A percentile compares a stretch with the other conserved stretches of the same genome.
These are phyloP conservation scores for Pythium monospermum DNA, from an alignment of 352 stramenopile species.

Conservation along the genomic window DNA sequence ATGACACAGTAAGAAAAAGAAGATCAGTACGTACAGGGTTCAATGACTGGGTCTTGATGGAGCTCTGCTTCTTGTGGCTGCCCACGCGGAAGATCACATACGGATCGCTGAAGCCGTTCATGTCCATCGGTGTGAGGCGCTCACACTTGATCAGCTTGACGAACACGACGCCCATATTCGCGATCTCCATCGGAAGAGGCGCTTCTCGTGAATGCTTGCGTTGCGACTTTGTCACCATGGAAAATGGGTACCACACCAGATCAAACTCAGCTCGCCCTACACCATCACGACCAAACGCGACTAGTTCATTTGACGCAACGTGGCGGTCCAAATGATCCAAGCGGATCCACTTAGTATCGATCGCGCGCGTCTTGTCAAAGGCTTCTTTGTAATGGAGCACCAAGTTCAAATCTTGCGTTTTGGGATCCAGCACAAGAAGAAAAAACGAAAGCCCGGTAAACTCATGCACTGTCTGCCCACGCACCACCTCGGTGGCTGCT, in stretches of 20 bases:
- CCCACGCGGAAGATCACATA: constrained; percentile 43
- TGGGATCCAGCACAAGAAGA: constrained; percentile 33
- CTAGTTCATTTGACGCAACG: constrained; percentile 25
- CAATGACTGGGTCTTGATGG: constrained; percentile 31
- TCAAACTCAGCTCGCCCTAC: constrained; percentile 36
- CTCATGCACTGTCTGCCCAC: constrained; percentile 22
- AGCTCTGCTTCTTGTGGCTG: constrained; percentile 30
- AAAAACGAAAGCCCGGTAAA: constrained; percentile 25
- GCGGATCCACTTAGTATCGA: constrained; percentile 46
- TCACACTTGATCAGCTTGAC: constrained; percentile 40
- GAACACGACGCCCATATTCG: constrained; percentile 36
- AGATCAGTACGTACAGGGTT: constrained; percentile 39
- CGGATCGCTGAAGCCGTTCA: constrained; percentile 37
- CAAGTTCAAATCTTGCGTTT: constrained; percentile 38
- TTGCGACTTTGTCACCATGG: constrained; percentile 18
- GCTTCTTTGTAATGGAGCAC: constrained; percentile 37
- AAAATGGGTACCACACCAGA: constrained; percentile 38
- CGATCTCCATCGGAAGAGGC: constrained; percentile 30
- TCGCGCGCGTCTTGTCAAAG: constrained; percentile 22
- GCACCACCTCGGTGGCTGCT: constrained; percentile 21
- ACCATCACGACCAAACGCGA: constrained; percentile 32
- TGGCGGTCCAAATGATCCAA: constrained; percentile 32
- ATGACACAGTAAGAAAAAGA: neutral
- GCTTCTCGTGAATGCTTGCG: constrained; percentile 21
- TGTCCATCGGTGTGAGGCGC: constrained; percentile 33